A percentile compares a stretch with the other conserved stretches of the same genome.
Conservation (phyloP, 805 yeast genomes). For the Allodekkera sacchari region DNA sequence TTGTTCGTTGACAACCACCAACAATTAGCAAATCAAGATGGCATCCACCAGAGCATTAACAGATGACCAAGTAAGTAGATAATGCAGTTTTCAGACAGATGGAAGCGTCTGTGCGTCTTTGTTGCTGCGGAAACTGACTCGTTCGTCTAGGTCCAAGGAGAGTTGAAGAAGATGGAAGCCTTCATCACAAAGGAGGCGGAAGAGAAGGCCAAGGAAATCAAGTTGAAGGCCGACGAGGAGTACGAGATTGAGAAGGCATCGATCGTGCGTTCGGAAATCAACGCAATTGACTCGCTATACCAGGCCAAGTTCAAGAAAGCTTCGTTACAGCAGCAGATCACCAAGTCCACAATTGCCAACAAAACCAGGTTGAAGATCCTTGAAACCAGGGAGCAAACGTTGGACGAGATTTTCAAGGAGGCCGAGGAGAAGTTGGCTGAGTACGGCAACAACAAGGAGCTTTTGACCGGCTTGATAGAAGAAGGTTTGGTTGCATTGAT, state of each 20-base stretch:
- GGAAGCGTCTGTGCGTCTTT: background rate
- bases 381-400: constrained; percentile 73
- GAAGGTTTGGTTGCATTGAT: constrained; percentile 67
- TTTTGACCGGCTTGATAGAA: constrained; percentile 70
- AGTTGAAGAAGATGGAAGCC: constrained; percentile 95
- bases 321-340: constrained; percentile 86
- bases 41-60: constrained; percentile 31
- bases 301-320: constrained; percentile 86
- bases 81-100: background rate
- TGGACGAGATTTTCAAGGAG: constrained; percentile 63
- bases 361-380: constrained; percentile 89
- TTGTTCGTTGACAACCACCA: too few relatives aligned
- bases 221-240: constrained; percentile 95
- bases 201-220: constrained; percentile 95
- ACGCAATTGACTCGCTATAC: constrained; percentile 74
- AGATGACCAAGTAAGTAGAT: constrained; percentile 38
- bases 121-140: constrained; percentile 1
- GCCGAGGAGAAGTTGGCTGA: constrained; percentile 57
- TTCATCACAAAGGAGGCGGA: constrained; percentile 99
- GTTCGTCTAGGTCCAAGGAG: constrained; percentile 72
- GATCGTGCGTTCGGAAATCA: constrained; percentile 86
- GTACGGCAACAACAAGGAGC: constrained; percentile 49
- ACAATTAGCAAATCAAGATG: too few relatives aligned
- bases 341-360: constrained; percentile 91
- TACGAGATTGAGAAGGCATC: constrained; percentile 96